Evolutionary conservation across 352 stramenopile species (phyloP).

Genomic region (Phytophthora sp.): DNA sequence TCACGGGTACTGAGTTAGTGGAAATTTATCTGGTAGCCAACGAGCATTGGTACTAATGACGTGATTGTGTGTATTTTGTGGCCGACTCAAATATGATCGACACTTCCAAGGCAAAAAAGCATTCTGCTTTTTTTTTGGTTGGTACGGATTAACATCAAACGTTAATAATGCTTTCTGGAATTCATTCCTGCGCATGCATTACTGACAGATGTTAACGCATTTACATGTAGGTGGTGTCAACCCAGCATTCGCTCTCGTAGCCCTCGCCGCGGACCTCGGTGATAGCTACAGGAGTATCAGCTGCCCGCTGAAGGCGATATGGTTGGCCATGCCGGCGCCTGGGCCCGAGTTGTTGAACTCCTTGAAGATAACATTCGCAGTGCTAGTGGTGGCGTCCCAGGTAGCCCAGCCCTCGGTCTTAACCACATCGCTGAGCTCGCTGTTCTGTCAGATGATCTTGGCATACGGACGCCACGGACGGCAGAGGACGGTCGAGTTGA

Average conservation of each 20-base stretch:
- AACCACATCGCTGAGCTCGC: conserved; percentile 31
- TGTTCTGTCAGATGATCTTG: conserved; percentile 32
- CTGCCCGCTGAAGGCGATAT: conserved; percentile 29
- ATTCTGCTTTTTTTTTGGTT: conserved; percentile 18
- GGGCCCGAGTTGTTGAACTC: conserved; percentile 32
- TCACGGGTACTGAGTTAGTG: too few relatives aligned
- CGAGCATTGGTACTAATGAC: too few relatives aligned
- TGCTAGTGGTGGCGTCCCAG: conserved; percentile 29
- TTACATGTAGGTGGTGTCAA: conserved; percentile 32
- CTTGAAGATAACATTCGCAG: conserved; percentile 25
- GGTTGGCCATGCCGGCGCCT: conserved; percentile 11
- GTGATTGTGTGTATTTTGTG: too few relatives aligned
- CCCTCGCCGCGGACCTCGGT: conserved; percentile 22
- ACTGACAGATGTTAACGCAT: not conserved
- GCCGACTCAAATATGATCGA: too few relatives aligned
- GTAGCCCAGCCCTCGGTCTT: conserved; percentile 29
- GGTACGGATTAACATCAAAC: conserved; percentile 27
- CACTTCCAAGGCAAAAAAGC: conserved; percentile 4
- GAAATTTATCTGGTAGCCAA: too few relatives aligned
- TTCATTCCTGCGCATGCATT: not conserved
- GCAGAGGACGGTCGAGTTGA: conserved; percentile 22
- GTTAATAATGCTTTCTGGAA: not conserved
- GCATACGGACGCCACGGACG: conserved; percentile 28
- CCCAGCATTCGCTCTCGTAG: conserved; percentile 29
- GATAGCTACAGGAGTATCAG: conserved; percentile 25